Evolutionary conservation across 495 filamentous ascomycete genomes (phyloP).

Genomic region (Geoglossum glabrum): DNA sequence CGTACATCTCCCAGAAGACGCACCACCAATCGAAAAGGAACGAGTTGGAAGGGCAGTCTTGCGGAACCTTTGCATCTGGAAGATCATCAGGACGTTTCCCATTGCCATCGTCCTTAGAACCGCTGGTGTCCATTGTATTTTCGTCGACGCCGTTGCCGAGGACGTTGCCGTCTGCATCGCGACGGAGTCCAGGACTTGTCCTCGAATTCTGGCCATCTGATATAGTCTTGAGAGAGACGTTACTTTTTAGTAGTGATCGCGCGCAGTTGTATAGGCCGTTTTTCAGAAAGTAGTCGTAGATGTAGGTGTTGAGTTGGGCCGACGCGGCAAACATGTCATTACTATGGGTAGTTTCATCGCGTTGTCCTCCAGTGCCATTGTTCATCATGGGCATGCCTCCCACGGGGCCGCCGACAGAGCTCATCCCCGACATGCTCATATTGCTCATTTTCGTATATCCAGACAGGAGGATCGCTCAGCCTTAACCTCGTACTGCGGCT

Average conservation of each 20-base stretch:
- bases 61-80: slow-evolving; percentile 48
- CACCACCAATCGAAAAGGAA: slow-evolving; percentile 92
- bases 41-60: slow-evolving; percentile 40
- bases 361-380: slow-evolving; percentile 6
- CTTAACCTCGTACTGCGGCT: neutral
- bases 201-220: slow-evolving; percentile 13
- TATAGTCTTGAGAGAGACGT: slow-evolving; percentile 31
- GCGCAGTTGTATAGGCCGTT: slow-evolving; percentile 66
- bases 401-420: slow-evolving; percentile 12
- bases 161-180: slow-evolving; percentile 40
- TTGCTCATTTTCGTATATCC: slow-evolving; percentile 14
- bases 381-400: slow-evolving; percentile 15
- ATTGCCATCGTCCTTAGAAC: slow-evolving; percentile 55
- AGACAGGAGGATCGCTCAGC: neutral
- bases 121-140: slow-evolving; percentile 54
- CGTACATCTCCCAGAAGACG: slow-evolving; percentile 89
- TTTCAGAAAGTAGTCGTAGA: slow-evolving; percentile 89
- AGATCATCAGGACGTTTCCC: slow-evolving; percentile 60
- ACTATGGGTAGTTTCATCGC: slow-evolving; percentile 2
- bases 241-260: slow-evolving; percentile 44
- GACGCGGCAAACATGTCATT: neutral
- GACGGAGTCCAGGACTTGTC: slow-evolving; percentile 33
- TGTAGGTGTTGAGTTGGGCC: slow-evolving; percentile 62
- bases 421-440: slow-evolving; percentile 18
- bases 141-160: slow-evolving; percentile 53